Conservation (phyloP, 352 stramenopile species). For the Pythium periplocum region DNA sequence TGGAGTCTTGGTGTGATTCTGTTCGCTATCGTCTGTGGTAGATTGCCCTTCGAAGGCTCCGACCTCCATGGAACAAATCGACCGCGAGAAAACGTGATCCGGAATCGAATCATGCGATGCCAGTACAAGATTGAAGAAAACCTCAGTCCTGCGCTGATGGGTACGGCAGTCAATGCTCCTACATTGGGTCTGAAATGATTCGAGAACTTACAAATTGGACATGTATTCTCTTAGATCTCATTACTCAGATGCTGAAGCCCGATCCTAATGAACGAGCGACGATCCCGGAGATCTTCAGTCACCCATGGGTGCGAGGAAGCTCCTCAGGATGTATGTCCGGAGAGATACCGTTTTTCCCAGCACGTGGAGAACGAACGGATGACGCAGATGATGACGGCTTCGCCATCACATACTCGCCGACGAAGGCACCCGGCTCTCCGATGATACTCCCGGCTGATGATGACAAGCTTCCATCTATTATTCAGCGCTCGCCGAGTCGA, state of each 20-base stretch:
- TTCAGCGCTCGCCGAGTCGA: conserved; percentile 36
- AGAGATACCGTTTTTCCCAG: conserved; percentile 17
- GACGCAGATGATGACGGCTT: conserved; percentile 41
- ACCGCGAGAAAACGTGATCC: conserved; percentile 76
- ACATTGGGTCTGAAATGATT: not conserved
- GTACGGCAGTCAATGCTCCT: conserved; percentile 10
- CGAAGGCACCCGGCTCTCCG: conserved; percentile 19
- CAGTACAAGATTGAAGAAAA: conserved; percentile 80
- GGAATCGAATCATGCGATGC: conserved; percentile 79
- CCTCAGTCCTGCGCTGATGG: conserved; percentile 53
- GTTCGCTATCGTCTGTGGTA: conserved; percentile 80
- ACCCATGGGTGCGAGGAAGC: conserved; percentile 69
- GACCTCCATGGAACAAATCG: conserved; percentile 75
- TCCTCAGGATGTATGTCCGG: conserved; percentile 25
- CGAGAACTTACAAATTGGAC: not conserved
- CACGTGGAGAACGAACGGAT: conserved; percentile 17
- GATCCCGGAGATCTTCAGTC: conserved; percentile 83
- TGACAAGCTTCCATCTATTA: conserved; percentile 58
- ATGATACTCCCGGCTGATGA: conserved; percentile 19
- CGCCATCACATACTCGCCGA: conserved; percentile 40
- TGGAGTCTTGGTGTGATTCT: conserved; percentile 89
- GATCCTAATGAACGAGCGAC: conserved; percentile 76
- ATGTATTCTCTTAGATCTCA: conserved; percentile 37
- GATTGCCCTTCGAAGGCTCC: conserved; percentile 77
- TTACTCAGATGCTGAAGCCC: conserved; percentile 73